phyloP scores from a whole-genome alignment of 2,329 filamentous ascomycete genomes.

The Ilyonectria mors-panacis region DNA sequence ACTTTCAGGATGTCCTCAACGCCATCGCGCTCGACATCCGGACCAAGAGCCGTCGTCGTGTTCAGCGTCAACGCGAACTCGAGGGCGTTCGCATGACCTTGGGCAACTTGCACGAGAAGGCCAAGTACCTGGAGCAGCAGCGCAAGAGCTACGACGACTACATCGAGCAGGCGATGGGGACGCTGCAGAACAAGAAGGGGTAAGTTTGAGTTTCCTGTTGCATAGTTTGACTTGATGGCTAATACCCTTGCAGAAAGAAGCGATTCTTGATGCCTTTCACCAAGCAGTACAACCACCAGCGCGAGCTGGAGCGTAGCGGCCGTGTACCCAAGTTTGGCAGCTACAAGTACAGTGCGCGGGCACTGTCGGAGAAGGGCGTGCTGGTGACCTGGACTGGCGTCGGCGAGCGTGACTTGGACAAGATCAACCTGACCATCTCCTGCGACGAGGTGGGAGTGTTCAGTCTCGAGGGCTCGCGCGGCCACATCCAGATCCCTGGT shows the following conservation, averaged over 20 bases:
- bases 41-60: conserved; percentile 92
- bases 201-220: conserved; percentile 56
- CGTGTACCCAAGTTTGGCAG: conserved; percentile 97
- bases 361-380: conserved; percentile 93
- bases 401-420: conserved; percentile 86
- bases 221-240: conserved; percentile 26
- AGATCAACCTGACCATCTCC: conserved; percentile 93
- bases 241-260: conserved; percentile 77
- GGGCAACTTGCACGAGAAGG: conserved; percentile 85
- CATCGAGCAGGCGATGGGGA: conserved; percentile 98
- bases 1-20: conserved; percentile 98
- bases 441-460: conserved; percentile 96
- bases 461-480: conserved; percentile 89
- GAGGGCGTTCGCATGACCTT: conserved; percentile 86
- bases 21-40: conserved; percentile 97
- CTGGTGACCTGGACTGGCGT: conserved; percentile 93
- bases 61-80: conserved; percentile 92
- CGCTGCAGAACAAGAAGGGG: conserved; percentile 96
- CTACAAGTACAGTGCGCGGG: conserved; percentile 95
- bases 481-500: conserved; percentile 95
- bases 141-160: conserved; percentile 99
- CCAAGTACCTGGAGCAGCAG: conserved; percentile 92
- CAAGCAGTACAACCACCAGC: conserved; percentile 98
- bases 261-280: conserved; percentile 96
- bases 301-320: conserved; percentile 91